A percentile compares a stretch with the other conserved stretches of the same genome.
Evolutionary conservation across 2,329 filamentous ascomycete species (phyloP).

Genomic region (Paecilomyces sp.): DNA sequence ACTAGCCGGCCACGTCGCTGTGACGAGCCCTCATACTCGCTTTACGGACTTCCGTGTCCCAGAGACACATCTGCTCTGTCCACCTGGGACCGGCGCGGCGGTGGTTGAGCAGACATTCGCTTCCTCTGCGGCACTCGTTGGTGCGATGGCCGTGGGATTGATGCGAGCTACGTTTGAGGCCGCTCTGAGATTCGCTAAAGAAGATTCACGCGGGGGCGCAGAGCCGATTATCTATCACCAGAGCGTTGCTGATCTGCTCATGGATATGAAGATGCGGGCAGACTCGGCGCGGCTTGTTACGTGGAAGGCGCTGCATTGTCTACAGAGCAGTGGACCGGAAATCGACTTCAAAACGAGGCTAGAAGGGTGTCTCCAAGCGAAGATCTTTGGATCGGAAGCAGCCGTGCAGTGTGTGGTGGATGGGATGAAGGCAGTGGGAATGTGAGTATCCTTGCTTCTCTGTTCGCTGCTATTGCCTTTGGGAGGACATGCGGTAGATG

Average conservation of each 20-base stretch:
- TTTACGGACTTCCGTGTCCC: slow-evolving; percentile 46
- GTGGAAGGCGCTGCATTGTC: slow-evolving; percentile 44
- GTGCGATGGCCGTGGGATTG: slow-evolving; percentile 48
- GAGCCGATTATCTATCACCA: slow-evolving; percentile 43
- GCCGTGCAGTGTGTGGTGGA: slow-evolving; percentile 44
- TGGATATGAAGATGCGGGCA: slow-evolving; percentile 45
- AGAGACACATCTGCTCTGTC: slow-evolving; percentile 39
- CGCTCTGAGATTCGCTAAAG: slow-evolving; percentile 46
- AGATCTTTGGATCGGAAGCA: slow-evolving; percentile 46
- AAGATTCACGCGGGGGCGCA: slow-evolving; percentile 41
- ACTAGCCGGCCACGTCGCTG: slow-evolving; percentile 42
- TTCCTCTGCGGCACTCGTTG: slow-evolving; percentile 42
- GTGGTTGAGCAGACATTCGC: slow-evolving; percentile 41
- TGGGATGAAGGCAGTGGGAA: slow-evolving; percentile 46
- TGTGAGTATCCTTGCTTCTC: slow-evolving; percentile 29
- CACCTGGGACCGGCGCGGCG: slow-evolving; percentile 36
- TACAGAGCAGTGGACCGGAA: slow-evolving; percentile 35
- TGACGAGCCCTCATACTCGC: slow-evolving; percentile 41
- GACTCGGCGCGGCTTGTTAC: slow-evolving; percentile 45
- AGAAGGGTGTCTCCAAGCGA: slow-evolving; percentile 44
- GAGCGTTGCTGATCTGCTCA: slow-evolving; percentile 46
- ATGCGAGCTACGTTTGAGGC: slow-evolving; percentile 49
- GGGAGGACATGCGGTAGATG: neutral
- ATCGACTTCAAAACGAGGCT: slow-evolving; percentile 29
- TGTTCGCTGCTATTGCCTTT: neutral